Percentiles rank a stretch among this genome's conserved stretches.
Conservation (phyloP, 805 yeast genomes). For the Wickerhamiella nectarea region DNA sequence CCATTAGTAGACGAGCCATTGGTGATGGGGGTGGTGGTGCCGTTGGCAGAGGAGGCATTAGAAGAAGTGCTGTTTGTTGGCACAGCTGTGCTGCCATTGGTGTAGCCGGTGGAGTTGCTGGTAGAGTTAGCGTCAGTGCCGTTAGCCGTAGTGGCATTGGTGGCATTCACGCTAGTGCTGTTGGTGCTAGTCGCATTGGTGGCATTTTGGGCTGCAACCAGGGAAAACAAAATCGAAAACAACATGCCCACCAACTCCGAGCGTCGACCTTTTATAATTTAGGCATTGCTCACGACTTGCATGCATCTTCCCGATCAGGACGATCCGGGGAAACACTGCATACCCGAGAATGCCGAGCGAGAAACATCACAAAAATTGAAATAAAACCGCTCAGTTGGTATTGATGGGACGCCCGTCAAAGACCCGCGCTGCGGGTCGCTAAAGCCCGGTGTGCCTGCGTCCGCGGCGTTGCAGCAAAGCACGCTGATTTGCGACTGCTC, state of each 20-base stretch:
- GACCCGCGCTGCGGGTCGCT: too few species aligned
- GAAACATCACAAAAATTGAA: too few species aligned
- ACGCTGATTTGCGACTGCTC: too few species aligned
- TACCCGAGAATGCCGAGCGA: too few species aligned
- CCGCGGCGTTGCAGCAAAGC: too few species aligned
- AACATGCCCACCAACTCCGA: not conserved
- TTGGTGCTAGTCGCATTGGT: not conserved
- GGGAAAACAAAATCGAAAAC: not conserved
- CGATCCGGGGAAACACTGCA: too few species aligned
- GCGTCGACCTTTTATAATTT: too few species aligned
- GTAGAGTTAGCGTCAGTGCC: not conserved
- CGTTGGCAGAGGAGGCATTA: not conserved
- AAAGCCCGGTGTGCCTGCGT: too few species aligned
- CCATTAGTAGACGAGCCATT: not conserved
- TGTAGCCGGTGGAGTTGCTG: not conserved
- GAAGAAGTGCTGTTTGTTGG: not conserved
- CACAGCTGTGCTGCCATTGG: not conserved
- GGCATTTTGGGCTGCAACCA: not conserved
- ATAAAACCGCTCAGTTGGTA: too few species aligned
- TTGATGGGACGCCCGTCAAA: too few species aligned
- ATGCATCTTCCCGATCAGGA: too few species aligned
- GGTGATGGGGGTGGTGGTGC: not conserved
- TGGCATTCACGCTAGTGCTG: not conserved
- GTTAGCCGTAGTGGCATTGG: not conserved
- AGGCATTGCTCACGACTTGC: too few species aligned